Base-by-base conservation (phyloP, 2,329 filamentous ascomycete species). In the Curvularia spicifera region DNA sequence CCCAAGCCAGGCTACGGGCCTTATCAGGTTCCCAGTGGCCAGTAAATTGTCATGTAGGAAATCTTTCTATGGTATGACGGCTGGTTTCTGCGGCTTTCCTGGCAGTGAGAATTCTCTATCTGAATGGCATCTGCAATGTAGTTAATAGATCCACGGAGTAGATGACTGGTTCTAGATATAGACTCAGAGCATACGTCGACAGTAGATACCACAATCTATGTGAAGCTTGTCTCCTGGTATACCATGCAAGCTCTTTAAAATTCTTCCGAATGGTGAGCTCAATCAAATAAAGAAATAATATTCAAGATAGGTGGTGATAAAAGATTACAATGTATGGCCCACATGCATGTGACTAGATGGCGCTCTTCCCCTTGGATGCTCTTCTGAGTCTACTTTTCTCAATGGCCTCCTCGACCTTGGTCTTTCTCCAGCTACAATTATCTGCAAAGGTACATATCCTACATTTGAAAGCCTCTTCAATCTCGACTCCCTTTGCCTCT, bases 391-490 rank as follows among this genome's bases (percentile, higher is more conserved):
- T 56, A 42, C 71, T 66, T 59, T 78, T 79, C 60, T 76, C 68
- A n/a, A 74, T 75, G 22, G 79, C 80, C 71, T 90, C 86, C 59
- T 86, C 83, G 53, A 93, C 86, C 76, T 90, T 89, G 10, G 82
- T 82, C 66, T 84, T 82, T 37, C 93, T 82, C 94, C 94, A 98
- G 12, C 84, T 83, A 74, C 94, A 98, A 1, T 81, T 82, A 2
- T 91, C 88, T 0, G 84, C 86, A 75, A 97, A 97, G 65, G 96
- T 92, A 71, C 94, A 98, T 24, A 83, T 86, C 20, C 87, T 81
- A 73, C 94, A 98, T 75, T 97, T 98, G 78, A 89, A 96, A 0
- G 91, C 91, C 67, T 97, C 93, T 69, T 93, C 89, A 6, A 96
- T 84, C 6, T 86, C 83, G 2, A 97, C 93, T 0, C 94, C 94